A percentile compares a stretch with the other conserved stretches of the same genome.
phyloP scores from a whole-genome alignment of 2,329 filamentous ascomycete species.

The Camillea tinctor region DNA sequence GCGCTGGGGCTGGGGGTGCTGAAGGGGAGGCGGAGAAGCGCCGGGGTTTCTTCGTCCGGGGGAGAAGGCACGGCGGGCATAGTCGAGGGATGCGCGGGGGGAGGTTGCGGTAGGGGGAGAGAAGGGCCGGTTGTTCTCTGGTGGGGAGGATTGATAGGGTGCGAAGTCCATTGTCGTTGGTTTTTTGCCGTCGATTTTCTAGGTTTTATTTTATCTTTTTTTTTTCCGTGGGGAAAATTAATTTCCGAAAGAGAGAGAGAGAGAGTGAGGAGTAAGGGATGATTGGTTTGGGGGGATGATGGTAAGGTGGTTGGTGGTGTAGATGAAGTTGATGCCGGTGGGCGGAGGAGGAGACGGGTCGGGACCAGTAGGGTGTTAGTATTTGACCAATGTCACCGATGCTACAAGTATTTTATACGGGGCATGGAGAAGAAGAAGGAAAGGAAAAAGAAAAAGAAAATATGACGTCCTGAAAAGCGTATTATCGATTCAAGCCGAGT shows the following conservation, averaged over 20 bases:
- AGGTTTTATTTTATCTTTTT: too few relatives aligned
- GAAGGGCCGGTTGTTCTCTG: slow-evolving; percentile 77
- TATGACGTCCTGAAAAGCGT: not conserved
- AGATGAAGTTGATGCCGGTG: not conserved
- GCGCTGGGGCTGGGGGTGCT: slow-evolving; percentile 58
- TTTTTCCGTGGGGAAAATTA: too few relatives aligned
- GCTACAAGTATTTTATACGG: slow-evolving; percentile 5
- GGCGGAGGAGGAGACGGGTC: not conserved
- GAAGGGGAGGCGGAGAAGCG: slow-evolving; percentile 45
- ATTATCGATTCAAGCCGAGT: too few relatives aligned
- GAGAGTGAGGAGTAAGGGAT: slow-evolving; percentile 3
- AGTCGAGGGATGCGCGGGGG: slow-evolving; percentile 58
- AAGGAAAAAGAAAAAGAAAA: not conserved
- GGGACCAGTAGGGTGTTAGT: not conserved
- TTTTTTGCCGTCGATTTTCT: too few relatives aligned
- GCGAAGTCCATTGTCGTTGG: slow-evolving; percentile 77
- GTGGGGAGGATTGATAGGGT: slow-evolving; percentile 90
- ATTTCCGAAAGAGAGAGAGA: too few relatives aligned
- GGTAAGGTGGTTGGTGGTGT: not conserved
- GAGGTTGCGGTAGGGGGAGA: slow-evolving; percentile 63
- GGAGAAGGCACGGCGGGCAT: slow-evolving; percentile 50
- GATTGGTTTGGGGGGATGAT: not conserved
- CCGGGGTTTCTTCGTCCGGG: slow-evolving; percentile 45
- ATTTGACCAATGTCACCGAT: slow-evolving; percentile 3
- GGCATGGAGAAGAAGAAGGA: too few relatives aligned